These are phyloP conservation scores for Floccularia luteovirens DNA, from an alignment of 768 basidiomycete species.

Conservation along the genomic window DNA sequence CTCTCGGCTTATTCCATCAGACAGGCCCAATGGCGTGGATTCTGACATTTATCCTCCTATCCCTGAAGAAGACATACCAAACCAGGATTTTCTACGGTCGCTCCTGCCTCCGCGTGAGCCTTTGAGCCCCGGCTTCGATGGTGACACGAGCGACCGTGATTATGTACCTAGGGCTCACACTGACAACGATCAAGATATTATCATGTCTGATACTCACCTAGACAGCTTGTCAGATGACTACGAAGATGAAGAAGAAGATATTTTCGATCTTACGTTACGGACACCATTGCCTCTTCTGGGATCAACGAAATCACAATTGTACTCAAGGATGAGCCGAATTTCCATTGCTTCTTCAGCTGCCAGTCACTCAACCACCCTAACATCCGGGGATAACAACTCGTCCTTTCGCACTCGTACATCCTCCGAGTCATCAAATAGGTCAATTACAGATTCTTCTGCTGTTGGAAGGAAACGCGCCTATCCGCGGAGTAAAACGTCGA, in stretches of 20 bases:
- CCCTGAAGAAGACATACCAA: slow-evolving; percentile 27
- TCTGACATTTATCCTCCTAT: slow-evolving; percentile 22
- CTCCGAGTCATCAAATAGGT: slow-evolving; percentile 29
- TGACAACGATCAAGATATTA: slow-evolving; percentile 16
- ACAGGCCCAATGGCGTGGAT: slow-evolving; percentile 16
- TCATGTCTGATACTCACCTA: slow-evolving; percentile 22
- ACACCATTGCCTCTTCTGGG: slow-evolving; percentile 41
- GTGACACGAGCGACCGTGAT: slow-evolving; percentile 53
- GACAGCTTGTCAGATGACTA: slow-evolving; percentile 20
- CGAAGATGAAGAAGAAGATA: slow-evolving; percentile 46
- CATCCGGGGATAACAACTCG: slow-evolving; percentile 27
- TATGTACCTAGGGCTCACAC: slow-evolving; percentile 30
- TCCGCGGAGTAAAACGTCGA: slow-evolving; percentile 13
- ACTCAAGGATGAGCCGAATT: slow-evolving; percentile 5
- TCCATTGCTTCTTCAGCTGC: slow-evolving; percentile 10
- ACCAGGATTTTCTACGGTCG: slow-evolving; percentile 64
- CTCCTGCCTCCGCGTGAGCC: slow-evolving; percentile 61
- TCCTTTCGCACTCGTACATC: slow-evolving; percentile 29
- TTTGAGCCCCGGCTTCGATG: slow-evolving; percentile 48
- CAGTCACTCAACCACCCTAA: slow-evolving; percentile 27
- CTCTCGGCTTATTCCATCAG: slow-evolving; percentile 11
- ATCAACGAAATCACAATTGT: slow-evolving; percentile 12
- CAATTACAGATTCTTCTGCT: slow-evolving; percentile 20
- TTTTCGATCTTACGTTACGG: slow-evolving; percentile 58
- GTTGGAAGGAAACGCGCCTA: slow-evolving; percentile 35